Conservation (phyloP, 441 rosid species). For the Dalechampia spathulata region DNA sequence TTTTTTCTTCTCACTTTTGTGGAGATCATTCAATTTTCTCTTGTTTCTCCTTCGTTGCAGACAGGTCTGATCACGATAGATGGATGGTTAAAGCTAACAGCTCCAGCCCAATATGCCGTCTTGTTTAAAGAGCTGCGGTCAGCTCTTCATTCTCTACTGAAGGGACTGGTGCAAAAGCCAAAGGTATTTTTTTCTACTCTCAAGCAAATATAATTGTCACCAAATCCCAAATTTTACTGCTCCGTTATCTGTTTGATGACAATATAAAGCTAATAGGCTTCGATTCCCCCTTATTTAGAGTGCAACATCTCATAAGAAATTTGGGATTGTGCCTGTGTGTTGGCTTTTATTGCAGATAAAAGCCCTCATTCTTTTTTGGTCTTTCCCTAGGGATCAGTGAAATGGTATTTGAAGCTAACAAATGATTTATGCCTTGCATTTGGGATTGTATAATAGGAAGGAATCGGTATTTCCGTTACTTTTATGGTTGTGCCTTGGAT, state of each 20-base stretch:
- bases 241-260: too few relatives aligned
- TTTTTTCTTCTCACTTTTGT: background rate
- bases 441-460: too few relatives aligned
- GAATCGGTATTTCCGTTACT: too few relatives aligned
- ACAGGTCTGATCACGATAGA: constrained; percentile 63
- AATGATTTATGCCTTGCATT: too few relatives aligned
- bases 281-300: too few relatives aligned
- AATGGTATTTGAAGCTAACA: background rate
- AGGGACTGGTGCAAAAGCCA: constrained; percentile 67
- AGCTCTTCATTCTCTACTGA: constrained; percentile 65
- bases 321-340: background rate
- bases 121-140: constrained; percentile 78
- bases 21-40: too few relatives aligned
- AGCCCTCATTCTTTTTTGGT: too few relatives aligned
- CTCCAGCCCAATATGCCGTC: constrained; percentile 91
- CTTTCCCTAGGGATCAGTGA: background rate
- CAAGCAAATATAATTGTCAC: background rate
- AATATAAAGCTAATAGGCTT: too few relatives aligned
- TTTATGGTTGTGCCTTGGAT: too few relatives aligned
- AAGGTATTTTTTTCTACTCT: constrained; percentile 32
- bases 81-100: constrained; percentile 82
- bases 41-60: constrained; percentile 25
- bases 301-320: background rate
- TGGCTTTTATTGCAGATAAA: background rate
- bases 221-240: too few relatives aligned